Conservation (phyloP, 2,329 filamentous ascomycete genomes). For the Colletotrichum lentis region DNA sequence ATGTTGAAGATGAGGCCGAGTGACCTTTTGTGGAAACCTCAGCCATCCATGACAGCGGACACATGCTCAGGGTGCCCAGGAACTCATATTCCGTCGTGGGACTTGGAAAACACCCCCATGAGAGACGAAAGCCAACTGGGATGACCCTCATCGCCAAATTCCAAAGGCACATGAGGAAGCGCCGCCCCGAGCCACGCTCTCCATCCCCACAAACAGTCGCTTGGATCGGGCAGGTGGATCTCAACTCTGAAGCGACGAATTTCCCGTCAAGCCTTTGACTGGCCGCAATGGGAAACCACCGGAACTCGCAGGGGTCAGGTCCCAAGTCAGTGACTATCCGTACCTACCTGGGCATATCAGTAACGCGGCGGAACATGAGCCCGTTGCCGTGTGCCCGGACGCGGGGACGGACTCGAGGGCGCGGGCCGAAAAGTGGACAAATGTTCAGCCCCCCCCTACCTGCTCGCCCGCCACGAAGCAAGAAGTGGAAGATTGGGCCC, state of each 20-base stretch:
- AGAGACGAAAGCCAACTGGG: too few relatives aligned
- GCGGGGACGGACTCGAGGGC: too few relatives aligned
- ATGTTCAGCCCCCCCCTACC: too few relatives aligned
- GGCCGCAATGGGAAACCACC: background rate
- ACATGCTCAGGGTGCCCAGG: too few relatives aligned
- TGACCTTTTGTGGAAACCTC: too few relatives aligned
- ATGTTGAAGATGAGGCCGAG: constrained; percentile 43
- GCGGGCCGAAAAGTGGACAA: background rate
- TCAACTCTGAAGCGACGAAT: background rate
- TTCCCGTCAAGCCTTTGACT: background rate
- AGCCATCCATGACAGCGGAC: too few relatives aligned
- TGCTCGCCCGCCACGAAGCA: too few relatives aligned
- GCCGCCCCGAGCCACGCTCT: background rate
- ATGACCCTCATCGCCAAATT: background rate
- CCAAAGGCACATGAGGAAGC: constrained; percentile 4
- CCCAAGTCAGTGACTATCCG: background rate
- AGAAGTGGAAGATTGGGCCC: background rate
- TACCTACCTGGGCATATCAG: background rate
- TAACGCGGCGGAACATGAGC: background rate
- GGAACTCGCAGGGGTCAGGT: background rate
- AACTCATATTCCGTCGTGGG: too few relatives aligned
- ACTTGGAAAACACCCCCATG: too few relatives aligned
- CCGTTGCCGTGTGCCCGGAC: background rate
- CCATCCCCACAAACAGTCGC: background rate
- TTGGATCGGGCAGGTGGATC: background rate